Evolutionary conservation across 345 rosid genomes (phyloP).

Genomic region (Hirschfeldia incana): DNA sequence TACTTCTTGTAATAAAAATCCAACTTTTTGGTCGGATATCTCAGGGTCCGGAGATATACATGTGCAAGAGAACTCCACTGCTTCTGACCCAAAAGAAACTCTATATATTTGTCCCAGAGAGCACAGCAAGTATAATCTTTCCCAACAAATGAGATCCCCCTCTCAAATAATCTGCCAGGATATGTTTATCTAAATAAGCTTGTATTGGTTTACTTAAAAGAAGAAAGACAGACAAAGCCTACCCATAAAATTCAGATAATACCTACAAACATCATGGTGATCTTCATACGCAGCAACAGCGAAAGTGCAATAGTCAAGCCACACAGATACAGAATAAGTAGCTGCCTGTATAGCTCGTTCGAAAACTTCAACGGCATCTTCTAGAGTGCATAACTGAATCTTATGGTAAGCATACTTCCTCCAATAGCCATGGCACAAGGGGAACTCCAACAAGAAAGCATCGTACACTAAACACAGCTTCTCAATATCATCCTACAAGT

Average conservation of each 20-base stretch:
- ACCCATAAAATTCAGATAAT: constrained; percentile 26
- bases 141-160: constrained; percentile 78
- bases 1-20: constrained; percentile 72
- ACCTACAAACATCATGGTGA: constrained; percentile 76
- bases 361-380: constrained; percentile 65
- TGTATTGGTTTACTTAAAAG: neutral
- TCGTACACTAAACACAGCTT: constrained; percentile 67
- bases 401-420: constrained; percentile 70
- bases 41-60: constrained; percentile 63
- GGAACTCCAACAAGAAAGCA: constrained; percentile 74
- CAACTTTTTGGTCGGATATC: constrained; percentile 73
- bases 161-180: constrained; percentile 65
- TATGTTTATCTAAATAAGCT: neutral
- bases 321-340: constrained; percentile 68
- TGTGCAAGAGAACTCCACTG: constrained; percentile 72
- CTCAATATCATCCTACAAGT: constrained; percentile 67
- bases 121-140: constrained; percentile 72
- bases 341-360: constrained; percentile 71
- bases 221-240: constrained; percentile 1
- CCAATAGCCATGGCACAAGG: constrained; percentile 91
- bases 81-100: constrained; percentile 58
- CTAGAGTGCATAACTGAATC: constrained; percentile 52
- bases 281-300: constrained; percentile 60
- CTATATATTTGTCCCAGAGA: constrained; percentile 83
- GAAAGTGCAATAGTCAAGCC: constrained; percentile 78